A percentile compares a stretch with the other conserved stretches of the same genome.
Evolutionary conservation across 805 yeast genomes (phyloP).

Genomic region (Metschnikowia cubensis): DNA sequence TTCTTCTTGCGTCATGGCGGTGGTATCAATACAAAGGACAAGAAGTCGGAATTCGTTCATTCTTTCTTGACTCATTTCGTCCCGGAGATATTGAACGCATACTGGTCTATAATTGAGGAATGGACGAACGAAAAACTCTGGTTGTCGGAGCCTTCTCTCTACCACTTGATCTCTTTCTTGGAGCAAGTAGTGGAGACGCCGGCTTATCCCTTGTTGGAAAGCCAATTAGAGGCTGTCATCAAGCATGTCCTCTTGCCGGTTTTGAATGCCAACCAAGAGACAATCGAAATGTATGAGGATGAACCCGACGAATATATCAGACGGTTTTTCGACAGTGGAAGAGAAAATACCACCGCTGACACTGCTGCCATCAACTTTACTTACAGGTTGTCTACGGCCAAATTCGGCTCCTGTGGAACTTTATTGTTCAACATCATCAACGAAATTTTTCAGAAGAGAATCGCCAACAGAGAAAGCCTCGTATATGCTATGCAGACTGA

Average conservation of each 20-base stretch:
- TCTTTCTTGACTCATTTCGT: conserved; percentile 35
- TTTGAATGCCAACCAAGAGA: conserved; percentile 34
- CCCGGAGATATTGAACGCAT: conserved; percentile 40
- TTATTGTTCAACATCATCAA: conserved; percentile 30
- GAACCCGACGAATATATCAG: conserved; percentile 45
- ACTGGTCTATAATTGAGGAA: conserved; percentile 40
- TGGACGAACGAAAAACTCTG: conserved; percentile 39
- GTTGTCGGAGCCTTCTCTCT: conserved; percentile 39
- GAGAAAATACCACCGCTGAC: conserved; percentile 47
- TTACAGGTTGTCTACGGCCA: conserved; percentile 33
- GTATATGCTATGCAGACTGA: conserved; percentile 35
- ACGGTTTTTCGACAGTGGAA: conserved; percentile 43
- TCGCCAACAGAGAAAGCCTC: conserved; percentile 24
- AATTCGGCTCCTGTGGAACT: conserved; percentile 37
- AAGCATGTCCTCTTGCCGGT: conserved; percentile 40
- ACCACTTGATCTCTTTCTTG: conserved; percentile 41
- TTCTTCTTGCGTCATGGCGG: conserved; percentile 43
- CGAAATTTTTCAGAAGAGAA: conserved; percentile 33
- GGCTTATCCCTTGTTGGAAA: conserved; percentile 34
- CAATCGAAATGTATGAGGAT: conserved; percentile 42
- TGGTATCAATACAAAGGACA: conserved; percentile 34
- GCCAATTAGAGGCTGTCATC: conserved; percentile 38
- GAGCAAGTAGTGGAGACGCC: conserved; percentile 40
- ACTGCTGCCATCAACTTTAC: conserved; percentile 48
- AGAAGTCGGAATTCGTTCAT: conserved; percentile 26